Percentiles rank a stretch among this genome's conserved stretches.
These are phyloP conservation scores for Rhynchosporium secalis DNA, from an alignment of 2,329 filamentous ascomycete species.

Conservation along the genomic window DNA sequence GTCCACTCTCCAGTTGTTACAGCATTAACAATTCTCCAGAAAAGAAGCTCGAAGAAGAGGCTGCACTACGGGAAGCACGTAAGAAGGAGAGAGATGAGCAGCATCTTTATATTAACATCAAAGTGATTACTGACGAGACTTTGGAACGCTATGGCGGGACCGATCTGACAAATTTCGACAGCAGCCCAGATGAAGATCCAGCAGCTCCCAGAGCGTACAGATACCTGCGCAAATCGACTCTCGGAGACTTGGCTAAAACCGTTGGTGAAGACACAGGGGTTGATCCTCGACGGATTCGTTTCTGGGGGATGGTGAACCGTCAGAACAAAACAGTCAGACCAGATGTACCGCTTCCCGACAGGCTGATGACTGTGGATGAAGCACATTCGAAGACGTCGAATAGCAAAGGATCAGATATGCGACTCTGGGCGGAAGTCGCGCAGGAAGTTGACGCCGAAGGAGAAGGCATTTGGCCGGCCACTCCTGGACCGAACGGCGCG, in stretches of 20 bases:
- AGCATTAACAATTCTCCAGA: slow-evolving; percentile 48
- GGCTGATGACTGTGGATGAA: slow-evolving; percentile 76
- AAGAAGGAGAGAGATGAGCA: slow-evolving; percentile 91
- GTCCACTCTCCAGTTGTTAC: slow-evolving; percentile 12
- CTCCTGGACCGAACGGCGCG: slow-evolving; percentile 57
- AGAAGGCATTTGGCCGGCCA: slow-evolving; percentile 69
- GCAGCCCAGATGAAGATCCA: slow-evolving; percentile 54
- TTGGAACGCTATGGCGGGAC: slow-evolving; percentile 82
- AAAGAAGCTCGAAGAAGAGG: slow-evolving; percentile 78
- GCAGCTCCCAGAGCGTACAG: slow-evolving; percentile 73
- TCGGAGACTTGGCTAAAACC: slow-evolving; percentile 70
- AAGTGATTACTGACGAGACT: slow-evolving; percentile 77
- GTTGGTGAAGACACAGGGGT: slow-evolving; percentile 70
- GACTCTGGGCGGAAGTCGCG: slow-evolving; percentile 83
- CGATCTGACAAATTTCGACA: slow-evolving; percentile 73
- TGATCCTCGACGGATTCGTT: slow-evolving; percentile 69
- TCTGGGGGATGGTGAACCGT: slow-evolving; percentile 98
- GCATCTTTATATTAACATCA: slow-evolving; percentile 85
- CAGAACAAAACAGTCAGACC: slow-evolving; percentile 96
- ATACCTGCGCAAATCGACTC: slow-evolving; percentile 70
- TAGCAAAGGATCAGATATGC: slow-evolving; percentile 67
- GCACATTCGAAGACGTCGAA: slow-evolving; percentile 64
- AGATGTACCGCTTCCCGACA: slow-evolving; percentile 80
- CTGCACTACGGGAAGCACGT: slow-evolving; percentile 69
- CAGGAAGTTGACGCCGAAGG: slow-evolving; percentile 67